Percentiles rank a stretch among this genome's conserved stretches.
phyloP scores from a whole-genome alignment of 2,329 filamentous ascomycete species.

The Geosmithia flava region DNA sequence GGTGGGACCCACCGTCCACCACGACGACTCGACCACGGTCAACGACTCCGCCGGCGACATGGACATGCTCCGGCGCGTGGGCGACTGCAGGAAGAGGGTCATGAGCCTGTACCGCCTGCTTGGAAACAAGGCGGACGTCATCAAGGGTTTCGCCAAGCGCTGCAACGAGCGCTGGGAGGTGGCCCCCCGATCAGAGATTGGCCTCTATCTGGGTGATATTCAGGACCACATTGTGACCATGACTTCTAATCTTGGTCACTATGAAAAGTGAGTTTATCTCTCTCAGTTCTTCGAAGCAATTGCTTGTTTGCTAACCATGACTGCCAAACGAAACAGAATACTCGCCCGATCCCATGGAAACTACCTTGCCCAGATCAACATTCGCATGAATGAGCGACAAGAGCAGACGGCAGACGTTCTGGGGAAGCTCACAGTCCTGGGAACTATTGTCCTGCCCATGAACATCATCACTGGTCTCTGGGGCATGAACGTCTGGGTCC shows the following conservation, averaged over 20 bases:
- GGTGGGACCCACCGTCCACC: constrained; percentile 16
- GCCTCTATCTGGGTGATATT: constrained; percentile 94
- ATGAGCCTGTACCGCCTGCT: constrained; percentile 90
- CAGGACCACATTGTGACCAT: constrained; percentile 99
- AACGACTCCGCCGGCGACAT: constrained; percentile 58
- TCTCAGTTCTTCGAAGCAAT: background rate
- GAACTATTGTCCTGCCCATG: constrained; percentile 96
- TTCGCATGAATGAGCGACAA: constrained; percentile 95
- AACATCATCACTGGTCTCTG: constrained; percentile 98
- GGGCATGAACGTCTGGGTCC: constrained; percentile 98
- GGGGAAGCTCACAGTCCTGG: constrained; percentile 86
- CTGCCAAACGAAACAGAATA: constrained; percentile 40
- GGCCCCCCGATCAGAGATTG: constrained; percentile 87
- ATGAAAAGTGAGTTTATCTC: constrained; percentile 62
- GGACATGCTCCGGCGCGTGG: constrained; percentile 90
- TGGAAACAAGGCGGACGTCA: constrained; percentile 96
- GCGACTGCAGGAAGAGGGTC: constrained; percentile 91
- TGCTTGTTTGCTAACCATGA: background rate
- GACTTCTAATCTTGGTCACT: constrained; percentile 91
- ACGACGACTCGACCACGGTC: constrained; percentile 29
- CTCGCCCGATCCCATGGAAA: constrained; percentile 86
- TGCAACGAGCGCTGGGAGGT: constrained; percentile 98
- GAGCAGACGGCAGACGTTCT: constrained; percentile 93
- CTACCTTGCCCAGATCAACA: constrained; percentile 98
- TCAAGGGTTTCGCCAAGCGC: constrained; percentile 96